phyloP scores from a whole-genome alignment of 2,329 filamentous ascomycete species.

The Daldinia sp. region DNA sequence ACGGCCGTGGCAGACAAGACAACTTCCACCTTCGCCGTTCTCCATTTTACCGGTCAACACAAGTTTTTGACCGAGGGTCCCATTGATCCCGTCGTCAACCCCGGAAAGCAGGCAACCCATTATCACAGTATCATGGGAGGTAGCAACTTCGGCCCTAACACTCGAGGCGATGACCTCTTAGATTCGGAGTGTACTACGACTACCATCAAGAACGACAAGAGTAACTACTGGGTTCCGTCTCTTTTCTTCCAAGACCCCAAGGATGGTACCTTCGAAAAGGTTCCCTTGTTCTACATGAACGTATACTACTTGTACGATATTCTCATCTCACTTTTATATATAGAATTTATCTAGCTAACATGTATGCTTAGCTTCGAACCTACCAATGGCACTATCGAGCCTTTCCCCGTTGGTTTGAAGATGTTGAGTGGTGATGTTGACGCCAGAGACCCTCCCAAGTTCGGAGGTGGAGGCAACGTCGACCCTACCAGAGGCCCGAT shows the following conservation, averaged over 20 bases:
- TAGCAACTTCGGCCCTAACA: slow-evolving; percentile 69
- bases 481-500: slow-evolving; percentile 61
- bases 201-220: slow-evolving; percentile 71
- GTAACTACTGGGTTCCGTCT: slow-evolving; percentile 79
- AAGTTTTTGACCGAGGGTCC: slow-evolving; percentile 66
- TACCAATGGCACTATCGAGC: slow-evolving; percentile 70
- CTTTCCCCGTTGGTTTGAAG: slow-evolving; percentile 75
- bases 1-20: slow-evolving; percentile 54
- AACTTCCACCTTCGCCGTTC: slow-evolving; percentile 68
- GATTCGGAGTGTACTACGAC: slow-evolving; percentile 76
- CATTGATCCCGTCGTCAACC: slow-evolving; percentile 73
- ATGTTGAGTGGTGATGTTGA: slow-evolving; percentile 73
- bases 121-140: slow-evolving; percentile 77
- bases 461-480: slow-evolving; percentile 58
- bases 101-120: slow-evolving; percentile 66
- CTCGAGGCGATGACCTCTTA: slow-evolving; percentile 66
- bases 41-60: slow-evolving; percentile 72
- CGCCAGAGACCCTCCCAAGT: slow-evolving; percentile 64
- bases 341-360: neutral
- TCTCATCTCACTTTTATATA: slow-evolving; percentile 48
- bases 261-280: slow-evolving; percentile 68
- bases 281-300: slow-evolving; percentile 76
- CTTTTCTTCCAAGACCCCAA: slow-evolving; percentile 73
- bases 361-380: slow-evolving; percentile 62
- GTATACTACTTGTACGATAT: slow-evolving; percentile 71